Conservation (phyloP, 2,329 filamentous ascomycete species). For the Dendrostoma leiphaemia region DNA sequence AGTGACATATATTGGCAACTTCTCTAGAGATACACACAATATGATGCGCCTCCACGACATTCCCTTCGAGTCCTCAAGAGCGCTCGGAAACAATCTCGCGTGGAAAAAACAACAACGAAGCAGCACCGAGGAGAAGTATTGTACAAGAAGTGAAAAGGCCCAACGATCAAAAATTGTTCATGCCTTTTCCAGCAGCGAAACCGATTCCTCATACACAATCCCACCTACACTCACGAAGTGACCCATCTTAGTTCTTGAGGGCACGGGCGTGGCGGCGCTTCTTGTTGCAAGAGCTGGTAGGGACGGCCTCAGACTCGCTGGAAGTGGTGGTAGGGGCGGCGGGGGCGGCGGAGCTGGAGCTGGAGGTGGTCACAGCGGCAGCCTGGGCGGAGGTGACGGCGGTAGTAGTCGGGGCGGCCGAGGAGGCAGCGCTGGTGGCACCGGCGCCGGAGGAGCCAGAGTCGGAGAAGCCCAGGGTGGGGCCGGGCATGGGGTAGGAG, state of each 20-base stretch:
- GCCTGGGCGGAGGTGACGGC: conserved; percentile 14
- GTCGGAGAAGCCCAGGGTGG: conserved; percentile 20
- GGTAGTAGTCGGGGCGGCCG: conserved; percentile 19
- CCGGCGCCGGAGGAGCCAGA: neutral
- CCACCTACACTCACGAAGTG: too few species aligned
- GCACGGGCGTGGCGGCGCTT: conserved; percentile 5
- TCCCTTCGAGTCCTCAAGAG: neutral
- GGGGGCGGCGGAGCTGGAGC: neutral
- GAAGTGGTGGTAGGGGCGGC: neutral
- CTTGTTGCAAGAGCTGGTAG: neutral
- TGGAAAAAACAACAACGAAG: too few species aligned
- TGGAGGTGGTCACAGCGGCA: conserved; percentile 1
- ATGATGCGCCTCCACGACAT: neutral
- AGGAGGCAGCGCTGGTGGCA: neutral
- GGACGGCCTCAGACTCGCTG: too few species aligned
- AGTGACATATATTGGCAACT: neutral
- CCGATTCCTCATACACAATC: too few species aligned
- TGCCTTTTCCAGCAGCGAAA: too few species aligned
- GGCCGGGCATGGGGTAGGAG: conserved; percentile 28
- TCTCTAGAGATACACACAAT: neutral
- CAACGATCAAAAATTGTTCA: neutral
- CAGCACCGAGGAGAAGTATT: conserved; percentile 9
- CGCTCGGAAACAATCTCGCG: neutral
- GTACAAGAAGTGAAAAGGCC: conserved; percentile 14
- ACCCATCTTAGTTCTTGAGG: too few species aligned